Evolutionary conservation across 768 basidiomycete species (phyloP).

Genomic region (Mycena crocata): DNA sequence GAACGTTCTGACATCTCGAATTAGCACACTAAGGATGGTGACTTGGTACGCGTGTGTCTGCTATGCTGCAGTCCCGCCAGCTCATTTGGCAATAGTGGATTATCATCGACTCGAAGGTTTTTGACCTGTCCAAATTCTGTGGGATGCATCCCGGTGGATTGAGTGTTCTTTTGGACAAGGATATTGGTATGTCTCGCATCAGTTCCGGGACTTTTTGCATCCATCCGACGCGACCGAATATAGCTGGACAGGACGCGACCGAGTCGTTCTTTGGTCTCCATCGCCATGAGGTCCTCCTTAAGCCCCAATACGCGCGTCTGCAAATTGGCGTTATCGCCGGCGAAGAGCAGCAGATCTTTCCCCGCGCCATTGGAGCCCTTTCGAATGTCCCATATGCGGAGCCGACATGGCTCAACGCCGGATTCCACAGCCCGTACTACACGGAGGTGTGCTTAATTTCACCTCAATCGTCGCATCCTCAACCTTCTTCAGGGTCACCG

Average conservation of each 20-base stretch:
- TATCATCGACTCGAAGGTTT: constrained; percentile 80
- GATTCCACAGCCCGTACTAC: constrained; percentile 82
- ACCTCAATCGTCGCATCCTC: constrained; percentile 5
- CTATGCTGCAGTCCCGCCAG: neutral
- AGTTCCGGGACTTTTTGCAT: constrained; percentile 76
- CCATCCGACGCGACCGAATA: constrained; percentile 62
- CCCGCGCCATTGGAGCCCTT: constrained; percentile 64
- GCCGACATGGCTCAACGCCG: constrained; percentile 80
- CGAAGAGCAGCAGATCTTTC: constrained; percentile 64
- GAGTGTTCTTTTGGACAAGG: constrained; percentile 71
- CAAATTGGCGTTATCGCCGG: constrained; percentile 80
- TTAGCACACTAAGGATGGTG: constrained; percentile 79
- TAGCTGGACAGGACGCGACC: constrained; percentile 87
- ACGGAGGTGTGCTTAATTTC: constrained; percentile 60
- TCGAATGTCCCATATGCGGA: constrained; percentile 89
- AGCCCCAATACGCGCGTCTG: constrained; percentile 79
- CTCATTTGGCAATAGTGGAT: constrained; percentile 70
- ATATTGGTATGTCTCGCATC: constrained; percentile 65
- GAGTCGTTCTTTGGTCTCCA: constrained; percentile 92
- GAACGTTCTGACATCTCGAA: neutral
- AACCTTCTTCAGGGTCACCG: constrained; percentile 62
- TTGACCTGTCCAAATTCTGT: constrained; percentile 77
- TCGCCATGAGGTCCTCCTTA: constrained; percentile 82
- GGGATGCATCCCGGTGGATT: constrained; percentile 81
- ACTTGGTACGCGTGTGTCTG: constrained; percentile 64